Base-by-base conservation (phyloP, 768 basidiomycete genomes). In the Serpula lacrymans region DNA sequence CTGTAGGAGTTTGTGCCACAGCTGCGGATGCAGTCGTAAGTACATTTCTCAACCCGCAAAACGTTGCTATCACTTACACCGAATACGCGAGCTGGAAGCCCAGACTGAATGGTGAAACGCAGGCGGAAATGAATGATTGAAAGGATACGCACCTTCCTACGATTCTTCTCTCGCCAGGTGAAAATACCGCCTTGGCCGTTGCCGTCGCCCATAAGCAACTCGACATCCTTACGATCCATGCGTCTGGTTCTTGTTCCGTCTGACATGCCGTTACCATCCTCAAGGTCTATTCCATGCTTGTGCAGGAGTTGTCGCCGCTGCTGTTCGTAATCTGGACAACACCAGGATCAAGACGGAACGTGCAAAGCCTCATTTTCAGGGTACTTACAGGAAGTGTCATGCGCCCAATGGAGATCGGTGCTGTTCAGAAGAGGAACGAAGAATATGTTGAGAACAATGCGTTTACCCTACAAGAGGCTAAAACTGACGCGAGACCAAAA, bases 221-320 rank as follows among this genome's bases (percentile, higher is more conserved):
- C 91, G 33, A 93, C 71, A 48, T 93, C 87, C 60, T 81, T 82
- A 52, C 75, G 82, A 58, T 85, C 78, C 77, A 95, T 75, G 38
- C 80, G 84, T 60, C 74, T 87, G 28, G 84, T 89, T 67, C 79
- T 82, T 50, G 67, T 76, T 54, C 78, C 84, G 58, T 88, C 82
- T 46, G 73, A 72, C 43, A 74, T 65, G 34, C 76, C 73, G 57
- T 75, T 73, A 51, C 74, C 70, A 52, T 92, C 90, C 53, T 90
- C 91, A 28, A 99, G 79, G 66, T 97, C 95, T 50, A 98, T 87
- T 2, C 95, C 95, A 64, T 98, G 84, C 63, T 91, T 95, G 64
- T 78, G 84, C 39, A 97, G 70, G 40, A 98, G 68, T 52, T 90
- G 88, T 30, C 81, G 69, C 31, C 95, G 80, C 57, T 97, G 94